phyloP scores from a whole-genome alignment of 148 eudicot species.

The Pouteria glomerata region DNA sequence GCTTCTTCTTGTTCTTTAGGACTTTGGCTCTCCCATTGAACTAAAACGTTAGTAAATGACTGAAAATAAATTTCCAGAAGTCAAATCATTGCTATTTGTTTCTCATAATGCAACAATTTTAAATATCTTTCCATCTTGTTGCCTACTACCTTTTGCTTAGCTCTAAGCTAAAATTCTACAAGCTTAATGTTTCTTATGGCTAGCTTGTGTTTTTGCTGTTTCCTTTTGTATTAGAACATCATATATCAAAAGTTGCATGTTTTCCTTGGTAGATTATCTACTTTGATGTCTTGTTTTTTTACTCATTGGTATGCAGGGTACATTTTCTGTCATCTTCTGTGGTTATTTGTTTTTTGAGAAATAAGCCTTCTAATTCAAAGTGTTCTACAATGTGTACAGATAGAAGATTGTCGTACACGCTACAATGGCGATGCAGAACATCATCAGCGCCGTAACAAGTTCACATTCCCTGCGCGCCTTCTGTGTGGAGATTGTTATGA shows the following conservation, averaged over 20 bases:
- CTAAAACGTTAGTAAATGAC: neutral
- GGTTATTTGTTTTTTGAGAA: neutral
- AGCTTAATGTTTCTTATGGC: neutral
- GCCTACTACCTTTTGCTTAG: neutral
- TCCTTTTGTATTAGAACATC: neutral
- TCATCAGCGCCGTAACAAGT: conserved; percentile 89
- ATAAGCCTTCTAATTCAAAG: neutral
- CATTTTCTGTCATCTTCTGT: neutral
- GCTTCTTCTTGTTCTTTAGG: neutral
- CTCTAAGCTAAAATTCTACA: neutral
- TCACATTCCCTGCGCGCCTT: conserved; percentile 88
- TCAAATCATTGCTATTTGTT: no score
- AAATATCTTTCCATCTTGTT: neutral
- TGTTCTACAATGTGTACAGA: conserved; percentile 34
- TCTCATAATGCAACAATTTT: no score
- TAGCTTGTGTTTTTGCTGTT: neutral
- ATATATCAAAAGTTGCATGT: neutral
- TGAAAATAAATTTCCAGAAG: no score
- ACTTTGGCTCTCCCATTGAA: neutral
- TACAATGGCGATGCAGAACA: conserved; percentile 98
- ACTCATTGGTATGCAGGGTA: neutral
- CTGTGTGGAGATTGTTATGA: conserved; percentile 96
- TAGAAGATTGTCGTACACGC: conserved; percentile 95
- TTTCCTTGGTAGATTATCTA: neutral
- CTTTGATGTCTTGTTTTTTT: neutral